Evolutionary conservation across 2,329 filamentous ascomycete genomes (phyloP).

Genomic region (Cytospora leucostoma): DNA sequence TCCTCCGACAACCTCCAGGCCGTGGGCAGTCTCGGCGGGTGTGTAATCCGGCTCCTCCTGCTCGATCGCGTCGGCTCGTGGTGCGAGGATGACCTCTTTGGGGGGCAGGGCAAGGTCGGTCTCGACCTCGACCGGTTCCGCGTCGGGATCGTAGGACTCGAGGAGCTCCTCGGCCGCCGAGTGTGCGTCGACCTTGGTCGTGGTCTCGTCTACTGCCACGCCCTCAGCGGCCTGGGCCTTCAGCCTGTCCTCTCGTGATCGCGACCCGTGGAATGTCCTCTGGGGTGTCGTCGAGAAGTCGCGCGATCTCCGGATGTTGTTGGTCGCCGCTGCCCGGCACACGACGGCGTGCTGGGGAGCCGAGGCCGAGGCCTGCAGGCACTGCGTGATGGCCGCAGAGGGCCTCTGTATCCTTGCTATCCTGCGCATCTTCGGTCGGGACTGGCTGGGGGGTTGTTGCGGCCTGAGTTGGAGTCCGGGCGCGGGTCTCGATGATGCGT

Average conservation of each 20-base stretch:
- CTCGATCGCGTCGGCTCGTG: slow-evolving; percentile 19
- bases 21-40: slow-evolving; percentile 45
- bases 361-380: slow-evolving; percentile 20
- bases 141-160: slow-evolving; percentile 12
- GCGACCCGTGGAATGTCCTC: slow-evolving; percentile 3
- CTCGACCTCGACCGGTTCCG: slow-evolving; percentile 3
- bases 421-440: slow-evolving; percentile 22
- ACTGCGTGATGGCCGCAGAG: slow-evolving; percentile 21
- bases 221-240: neutral
- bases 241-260: slow-evolving; percentile 1
- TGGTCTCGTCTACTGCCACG: neutral
- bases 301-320: slow-evolving; percentile 7
- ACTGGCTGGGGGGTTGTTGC: neutral
- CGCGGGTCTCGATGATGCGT: neutral
- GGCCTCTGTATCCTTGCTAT: slow-evolving; percentile 25
- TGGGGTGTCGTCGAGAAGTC: slow-evolving; percentile 26
- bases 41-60: neutral
- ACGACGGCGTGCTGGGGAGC: slow-evolving; percentile 11
- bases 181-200: neutral
- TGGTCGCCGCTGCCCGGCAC: slow-evolving; percentile 18
- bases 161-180: slow-evolving; percentile 12
- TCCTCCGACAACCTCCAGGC: slow-evolving; percentile 50
- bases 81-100: slow-evolving; percentile 8
- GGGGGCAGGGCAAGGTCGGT: slow-evolving; percentile 34
- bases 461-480: slow-evolving; percentile 5